Base-by-base conservation (phyloP, 768 basidiomycete species). In the Serendipita sp. region DNA sequence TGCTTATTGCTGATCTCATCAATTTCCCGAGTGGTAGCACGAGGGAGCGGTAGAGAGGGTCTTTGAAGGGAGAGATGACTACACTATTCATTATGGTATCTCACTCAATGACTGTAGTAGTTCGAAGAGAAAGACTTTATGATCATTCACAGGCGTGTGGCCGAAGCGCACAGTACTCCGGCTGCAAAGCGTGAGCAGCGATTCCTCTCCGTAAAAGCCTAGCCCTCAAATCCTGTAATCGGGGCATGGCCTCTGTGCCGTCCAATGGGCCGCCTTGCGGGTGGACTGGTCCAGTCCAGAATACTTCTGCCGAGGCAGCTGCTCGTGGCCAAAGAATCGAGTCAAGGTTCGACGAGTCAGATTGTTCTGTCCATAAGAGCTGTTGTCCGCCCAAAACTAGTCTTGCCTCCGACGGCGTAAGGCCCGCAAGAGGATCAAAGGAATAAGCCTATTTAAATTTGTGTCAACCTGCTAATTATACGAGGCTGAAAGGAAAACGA, bases 361-460 rank as follows among this genome's bases (percentile, higher is more conserved):
- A 79, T 69, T 88, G 86, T 69, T 89, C 87, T 0, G 82, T 78
- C 86, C 85, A 90, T 2, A 90, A 74, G 0, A 82, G 77, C 33
- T 84, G 81, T 68, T 88, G 78, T 14, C 86, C 89, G 34, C 89
- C 88, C 7, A 88, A 76, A 17, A 90, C 81, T 38, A 86, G 79
- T 3, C 74, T 66, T 1, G 72, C 70, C 67, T 86, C 74, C 0
- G 72, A 73, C 0, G 76, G 67, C 2, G 74, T 77, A 53, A 88
- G 68, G 68, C 78, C 81, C n/a, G 76, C 78, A 43, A 77, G 75
- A 0, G 88, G 88, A 69, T 91, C 78, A 72, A 89, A 90, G 2
- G 82, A 81, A 72, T 84, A 86, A 1, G 84, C 72, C 71, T 74
- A n/a, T n/a, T n/a, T n/a, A n/a, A n/a, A n/a, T n/a, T n/a, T n/a